Percentiles rank a stretch among this genome's conserved stretches.
Evolutionary conservation across 179 eudicot genomes (phyloP).

Genomic region (Beta corolliflora): DNA sequence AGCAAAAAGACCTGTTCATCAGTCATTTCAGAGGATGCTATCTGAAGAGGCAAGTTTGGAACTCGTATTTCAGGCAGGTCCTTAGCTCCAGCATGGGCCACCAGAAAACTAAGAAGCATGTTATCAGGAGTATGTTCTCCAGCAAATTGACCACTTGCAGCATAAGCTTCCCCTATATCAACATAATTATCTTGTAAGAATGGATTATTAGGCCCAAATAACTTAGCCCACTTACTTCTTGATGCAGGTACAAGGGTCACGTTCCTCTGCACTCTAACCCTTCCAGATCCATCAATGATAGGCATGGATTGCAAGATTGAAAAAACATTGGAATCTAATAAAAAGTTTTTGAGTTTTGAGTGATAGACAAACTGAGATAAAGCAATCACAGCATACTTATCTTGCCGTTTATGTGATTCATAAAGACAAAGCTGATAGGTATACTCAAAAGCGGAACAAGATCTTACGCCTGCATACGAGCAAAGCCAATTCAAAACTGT

Average conservation of each 20-base stretch:
- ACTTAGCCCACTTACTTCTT: conserved; percentile 37
- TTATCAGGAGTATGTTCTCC: conserved; percentile 28
- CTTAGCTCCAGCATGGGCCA: conserved; percentile 12
- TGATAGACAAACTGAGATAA: conserved; percentile 39
- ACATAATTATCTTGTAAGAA: conserved; percentile 10
- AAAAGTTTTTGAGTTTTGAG: conserved; percentile 20
- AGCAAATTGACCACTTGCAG: conserved; percentile 26
- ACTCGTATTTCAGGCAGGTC: conserved; percentile 39
- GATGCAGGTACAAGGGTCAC: conserved; percentile 30
- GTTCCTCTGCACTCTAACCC: conserved; percentile 2
- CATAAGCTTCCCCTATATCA: conserved; percentile 37
- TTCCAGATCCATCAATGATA: conserved; percentile 27
- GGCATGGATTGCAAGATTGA: conserved; percentile 8
- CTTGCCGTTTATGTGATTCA: background rate
- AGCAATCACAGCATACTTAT: conserved; percentile 7
- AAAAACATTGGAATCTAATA: conserved; percentile 17
- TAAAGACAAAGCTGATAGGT: background rate
- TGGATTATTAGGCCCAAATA: conserved; percentile 31
- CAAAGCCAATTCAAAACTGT: conserved; percentile 17
- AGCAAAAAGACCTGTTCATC: conserved; percentile 36
- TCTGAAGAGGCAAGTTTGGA: conserved; percentile 17
- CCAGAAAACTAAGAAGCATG: conserved; percentile 28
- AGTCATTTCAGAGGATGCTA: conserved; percentile 33
- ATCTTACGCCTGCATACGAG: background rate
- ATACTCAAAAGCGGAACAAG: conserved; percentile 19